Conservation (phyloP, 2,329 filamentous ascomycete genomes). For the Hysterium pulicare region DNA sequence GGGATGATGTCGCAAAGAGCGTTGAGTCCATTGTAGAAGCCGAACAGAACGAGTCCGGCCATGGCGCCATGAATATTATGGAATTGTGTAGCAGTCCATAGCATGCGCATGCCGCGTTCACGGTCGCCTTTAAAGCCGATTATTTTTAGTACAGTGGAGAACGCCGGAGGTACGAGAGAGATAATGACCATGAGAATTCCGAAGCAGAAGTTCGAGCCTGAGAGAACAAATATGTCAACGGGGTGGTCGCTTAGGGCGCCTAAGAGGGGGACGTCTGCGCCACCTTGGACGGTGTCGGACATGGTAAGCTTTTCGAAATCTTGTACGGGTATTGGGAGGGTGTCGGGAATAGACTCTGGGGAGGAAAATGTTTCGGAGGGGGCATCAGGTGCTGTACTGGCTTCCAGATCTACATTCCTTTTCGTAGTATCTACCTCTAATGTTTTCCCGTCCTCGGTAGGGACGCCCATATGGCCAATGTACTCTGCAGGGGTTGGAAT, state of each 20-base stretch:
- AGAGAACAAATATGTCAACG: conserved; percentile 84
- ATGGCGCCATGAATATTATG: conserved; percentile 91
- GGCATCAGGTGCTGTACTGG: conserved; percentile 24
- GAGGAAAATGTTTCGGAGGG: conserved; percentile 16
- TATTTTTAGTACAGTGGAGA: conserved; percentile 79
- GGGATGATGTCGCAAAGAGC: conserved; percentile 86
- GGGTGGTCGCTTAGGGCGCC: conserved; percentile 65
- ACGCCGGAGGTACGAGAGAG: conserved; percentile 89
- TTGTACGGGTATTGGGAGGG: too few species aligned
- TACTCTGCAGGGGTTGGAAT: conserved; percentile 48
- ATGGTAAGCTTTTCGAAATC: conserved; percentile 31
- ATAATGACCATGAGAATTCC: conserved; percentile 81
- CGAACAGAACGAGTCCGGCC: conserved; percentile 73
- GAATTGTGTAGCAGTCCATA: conserved; percentile 87
- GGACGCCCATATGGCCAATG: conserved; percentile 41
- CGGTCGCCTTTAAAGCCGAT: conserved; percentile 91
- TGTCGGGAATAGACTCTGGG: conserved; percentile 20
- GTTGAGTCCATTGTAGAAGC: conserved; percentile 84
- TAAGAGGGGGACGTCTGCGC: conserved; percentile 62
- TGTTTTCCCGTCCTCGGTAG: conserved; percentile 20
- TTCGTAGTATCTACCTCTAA: conserved; percentile 22
- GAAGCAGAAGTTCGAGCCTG: conserved; percentile 84
- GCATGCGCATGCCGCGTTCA: conserved; percentile 73
- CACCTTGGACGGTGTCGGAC: conserved; percentile 36
- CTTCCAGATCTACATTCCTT: conserved; percentile 18